phyloP scores from a whole-genome alignment of 1,284 basidiomycete genomes.

The Cystobasidium slooffiae region DNA sequence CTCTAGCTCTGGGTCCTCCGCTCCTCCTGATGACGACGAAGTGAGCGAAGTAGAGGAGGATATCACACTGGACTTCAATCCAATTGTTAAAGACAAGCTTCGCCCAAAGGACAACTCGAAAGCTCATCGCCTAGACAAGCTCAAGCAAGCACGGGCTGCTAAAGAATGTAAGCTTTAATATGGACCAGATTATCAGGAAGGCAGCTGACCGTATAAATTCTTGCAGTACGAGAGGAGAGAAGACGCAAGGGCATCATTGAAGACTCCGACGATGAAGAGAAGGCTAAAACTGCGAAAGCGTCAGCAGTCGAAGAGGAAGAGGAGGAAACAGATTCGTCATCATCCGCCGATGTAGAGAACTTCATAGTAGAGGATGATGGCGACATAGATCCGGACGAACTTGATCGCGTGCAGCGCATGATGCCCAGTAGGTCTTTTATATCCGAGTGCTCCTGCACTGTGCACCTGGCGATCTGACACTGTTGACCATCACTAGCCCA shows the following conservation, averaged over 20 bases:
- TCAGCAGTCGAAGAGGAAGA: not conserved
- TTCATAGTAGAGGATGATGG: conserved; percentile 36
- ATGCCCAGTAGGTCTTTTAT: conserved; percentile 30
- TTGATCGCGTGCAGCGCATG: not conserved
- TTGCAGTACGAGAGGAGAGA: conserved; percentile 17
- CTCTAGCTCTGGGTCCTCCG: conserved; percentile 9
- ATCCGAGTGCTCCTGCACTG: not conserved
- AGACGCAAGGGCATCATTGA: conserved; percentile 33
- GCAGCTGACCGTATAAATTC: not conserved
- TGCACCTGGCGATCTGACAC: not conserved
- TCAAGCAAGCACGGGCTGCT: conserved; percentile 27
- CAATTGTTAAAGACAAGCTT: conserved; percentile 36
- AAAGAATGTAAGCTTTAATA: conserved; percentile 25
- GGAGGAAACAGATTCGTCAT: conserved; percentile 1
- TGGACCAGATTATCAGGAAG: not conserved
- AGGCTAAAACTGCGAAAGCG: not conserved
- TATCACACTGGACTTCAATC: conserved; percentile 32
- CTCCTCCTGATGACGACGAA: not conserved
- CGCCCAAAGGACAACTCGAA: conserved; percentile 31
- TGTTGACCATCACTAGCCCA: not conserved
- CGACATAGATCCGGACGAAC: conserved; percentile 32
- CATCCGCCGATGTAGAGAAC: conserved; percentile 3
- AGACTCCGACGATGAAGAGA: conserved; percentile 35
- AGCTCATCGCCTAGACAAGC: conserved; percentile 24
- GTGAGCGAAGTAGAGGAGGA: conserved; percentile 37